These are phyloP conservation scores for Selaginella moellendorffii DNA, from an alignment of 75 land plant genomes.

Conservation along the genomic window DNA sequence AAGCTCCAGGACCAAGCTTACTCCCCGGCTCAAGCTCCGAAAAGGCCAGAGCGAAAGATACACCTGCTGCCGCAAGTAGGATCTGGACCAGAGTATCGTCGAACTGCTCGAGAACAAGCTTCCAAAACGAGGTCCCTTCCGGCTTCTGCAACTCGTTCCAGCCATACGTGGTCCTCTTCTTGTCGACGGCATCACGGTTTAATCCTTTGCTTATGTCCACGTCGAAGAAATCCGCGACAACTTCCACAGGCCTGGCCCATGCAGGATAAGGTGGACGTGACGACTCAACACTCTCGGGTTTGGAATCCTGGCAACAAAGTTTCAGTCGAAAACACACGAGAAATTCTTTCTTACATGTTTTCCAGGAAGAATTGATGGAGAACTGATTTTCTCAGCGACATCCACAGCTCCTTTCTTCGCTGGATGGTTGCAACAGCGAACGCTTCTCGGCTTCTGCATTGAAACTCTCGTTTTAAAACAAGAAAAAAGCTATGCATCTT, in stretches of 20 bases:
- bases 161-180: slow-evolving; percentile 29
- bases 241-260: slow-evolving; percentile 41
- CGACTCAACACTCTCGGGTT: no score
- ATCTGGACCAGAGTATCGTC: slow-evolving; percentile 76
- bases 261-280: slow-evolving; percentile 52
- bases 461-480: no score
- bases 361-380: not conserved
- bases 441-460: not conserved
- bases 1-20: slow-evolving; percentile 39
- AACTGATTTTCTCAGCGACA: not conserved
- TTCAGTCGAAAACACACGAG: not conserved
- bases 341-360: not conserved
- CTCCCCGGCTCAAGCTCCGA: slow-evolving; percentile 32
- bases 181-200: slow-evolving; percentile 22
- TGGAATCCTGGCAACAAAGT: no score
- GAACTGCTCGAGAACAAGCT: slow-evolving; percentile 59
- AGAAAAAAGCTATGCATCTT: no score
- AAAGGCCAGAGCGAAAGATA: slow-evolving; percentile 65
- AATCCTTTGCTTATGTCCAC: slow-evolving; percentile 32
- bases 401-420: not conserved
- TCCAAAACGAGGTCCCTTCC: slow-evolving; percentile 43
- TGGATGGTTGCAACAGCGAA: not conserved
- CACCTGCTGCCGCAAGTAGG: slow-evolving; percentile 58
- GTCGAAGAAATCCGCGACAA: slow-evolving; percentile 28
- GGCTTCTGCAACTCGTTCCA: slow-evolving; percentile 64